Conservation (phyloP, 495 filamentous ascomycete genomes). For the Podospora comata region DNA sequence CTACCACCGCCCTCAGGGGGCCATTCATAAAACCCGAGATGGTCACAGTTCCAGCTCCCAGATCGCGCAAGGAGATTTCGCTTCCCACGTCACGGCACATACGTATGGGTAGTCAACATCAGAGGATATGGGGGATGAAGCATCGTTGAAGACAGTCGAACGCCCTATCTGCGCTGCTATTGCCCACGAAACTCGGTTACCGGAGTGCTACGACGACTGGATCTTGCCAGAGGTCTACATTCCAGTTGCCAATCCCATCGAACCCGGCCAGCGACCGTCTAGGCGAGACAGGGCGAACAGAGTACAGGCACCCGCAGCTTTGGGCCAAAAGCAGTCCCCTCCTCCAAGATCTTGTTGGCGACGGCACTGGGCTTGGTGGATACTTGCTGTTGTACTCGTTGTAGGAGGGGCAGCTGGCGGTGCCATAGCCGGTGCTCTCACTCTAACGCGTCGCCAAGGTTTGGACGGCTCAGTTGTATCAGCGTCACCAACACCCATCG, state of each 20-base stretch:
- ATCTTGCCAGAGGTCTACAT: conserved; percentile 8
- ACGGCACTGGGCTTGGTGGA: not conserved
- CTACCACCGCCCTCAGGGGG: not conserved
- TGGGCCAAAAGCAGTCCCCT: not conserved
- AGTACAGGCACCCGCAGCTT: not conserved
- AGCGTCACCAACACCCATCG: no score
- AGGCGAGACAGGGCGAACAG: not conserved
- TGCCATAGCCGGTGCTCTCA: not conserved
- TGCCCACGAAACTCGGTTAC: not conserved
- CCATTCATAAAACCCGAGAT: not conserved
- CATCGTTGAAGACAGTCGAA: not conserved
- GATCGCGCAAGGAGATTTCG: not conserved
- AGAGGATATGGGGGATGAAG: not conserved
- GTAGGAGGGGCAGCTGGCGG: not conserved
- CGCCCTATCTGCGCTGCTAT: not conserved
- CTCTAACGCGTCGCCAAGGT: not conserved
- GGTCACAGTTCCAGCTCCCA: not conserved
- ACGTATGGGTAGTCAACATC: not conserved
- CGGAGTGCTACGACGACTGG: conserved; percentile 1
- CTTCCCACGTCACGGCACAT: not conserved
- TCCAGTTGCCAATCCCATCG: not conserved
- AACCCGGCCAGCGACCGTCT: not conserved
- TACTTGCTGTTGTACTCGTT: not conserved
- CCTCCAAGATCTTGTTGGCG: not conserved
- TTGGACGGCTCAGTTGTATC: no score